These are phyloP conservation scores for Brettanomyces anomalus DNA, from an alignment of 805 yeast genomes.

Conservation along the genomic window DNA sequence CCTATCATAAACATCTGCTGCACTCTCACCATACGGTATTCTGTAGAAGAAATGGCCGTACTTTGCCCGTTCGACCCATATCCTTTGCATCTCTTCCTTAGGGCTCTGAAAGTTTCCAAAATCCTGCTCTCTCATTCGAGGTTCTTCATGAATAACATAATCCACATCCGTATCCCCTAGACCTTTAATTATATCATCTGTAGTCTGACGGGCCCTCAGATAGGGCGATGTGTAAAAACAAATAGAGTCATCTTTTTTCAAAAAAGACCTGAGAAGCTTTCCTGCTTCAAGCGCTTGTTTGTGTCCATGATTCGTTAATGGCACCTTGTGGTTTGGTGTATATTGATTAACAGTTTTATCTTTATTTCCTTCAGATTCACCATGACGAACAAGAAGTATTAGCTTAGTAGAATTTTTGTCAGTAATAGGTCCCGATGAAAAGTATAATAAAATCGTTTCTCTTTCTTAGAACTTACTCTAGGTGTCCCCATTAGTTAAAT, in stretches of 20 bases:
- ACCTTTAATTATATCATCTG: slow-evolving; percentile 58
- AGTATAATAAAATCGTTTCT: background rate
- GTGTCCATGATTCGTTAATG: slow-evolving; percentile 65
- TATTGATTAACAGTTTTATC: slow-evolving; percentile 74
- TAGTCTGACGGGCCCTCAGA: slow-evolving; percentile 73
- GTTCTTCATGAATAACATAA: slow-evolving; percentile 70
- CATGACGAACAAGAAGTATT: slow-evolving; percentile 79
- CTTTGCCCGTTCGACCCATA: slow-evolving; percentile 77
- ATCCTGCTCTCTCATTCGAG: slow-evolving; percentile 89
- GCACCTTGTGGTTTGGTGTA: slow-evolving; percentile 74
- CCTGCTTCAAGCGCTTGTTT: slow-evolving; percentile 58
- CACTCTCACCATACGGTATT: slow-evolving; percentile 90
- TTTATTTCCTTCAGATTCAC: slow-evolving; percentile 85
- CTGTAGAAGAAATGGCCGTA: slow-evolving; percentile 87
- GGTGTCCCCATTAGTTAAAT: slow-evolving; percentile 28
- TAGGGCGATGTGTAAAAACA: slow-evolving; percentile 85
- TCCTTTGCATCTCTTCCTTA: slow-evolving; percentile 65
- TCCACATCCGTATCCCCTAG: slow-evolving; percentile 31
- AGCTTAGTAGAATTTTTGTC: slow-evolving; percentile 25
- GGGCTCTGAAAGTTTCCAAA: slow-evolving; percentile 87
- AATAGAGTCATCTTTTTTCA: slow-evolving; percentile 43
- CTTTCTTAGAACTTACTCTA: slow-evolving; percentile 25
- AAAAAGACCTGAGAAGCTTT: slow-evolving; percentile 25
- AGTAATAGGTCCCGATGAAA: slow-evolving; percentile 4
- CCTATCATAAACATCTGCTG: slow-evolving; percentile 91